A percentile compares a stretch with the other conserved stretches of the same genome.
These are phyloP conservation scores for Colletotrichum sansevieriae DNA, from an alignment of 2,329 filamentous ascomycete species.

Conservation along the genomic window DNA sequence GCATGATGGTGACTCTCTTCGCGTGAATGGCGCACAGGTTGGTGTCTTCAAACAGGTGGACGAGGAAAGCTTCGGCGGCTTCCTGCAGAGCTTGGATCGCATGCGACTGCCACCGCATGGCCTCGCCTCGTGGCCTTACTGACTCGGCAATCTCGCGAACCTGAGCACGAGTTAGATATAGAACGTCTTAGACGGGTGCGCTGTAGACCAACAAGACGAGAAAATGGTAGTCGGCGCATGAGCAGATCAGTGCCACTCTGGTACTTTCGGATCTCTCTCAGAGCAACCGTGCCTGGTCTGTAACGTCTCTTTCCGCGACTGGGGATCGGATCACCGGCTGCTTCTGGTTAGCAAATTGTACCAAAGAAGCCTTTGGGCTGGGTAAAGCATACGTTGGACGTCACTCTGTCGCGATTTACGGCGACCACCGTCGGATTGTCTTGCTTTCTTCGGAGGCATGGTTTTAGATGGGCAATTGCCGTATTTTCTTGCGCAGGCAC, in stretches of 20 bases:
- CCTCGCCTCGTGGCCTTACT: constrained; percentile 72
- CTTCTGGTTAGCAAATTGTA: neutral
- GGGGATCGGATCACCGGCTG: constrained; percentile 81
- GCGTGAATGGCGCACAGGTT: constrained; percentile 98
- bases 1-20: constrained; percentile 96
- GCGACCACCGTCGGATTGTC: constrained; percentile 41
- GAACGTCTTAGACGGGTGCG: neutral
- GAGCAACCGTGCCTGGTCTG: constrained; percentile 83
- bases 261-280: constrained; percentile 92
- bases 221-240: constrained; percentile 83
- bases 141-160: constrained; percentile 80
- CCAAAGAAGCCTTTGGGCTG: neutral
- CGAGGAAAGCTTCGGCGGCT: constrained; percentile 94
- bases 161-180: constrained; percentile 49
- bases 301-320: constrained; percentile 74
- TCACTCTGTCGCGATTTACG: constrained; percentile 54
- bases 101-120: constrained; percentile 95
- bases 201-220: constrained; percentile 71
- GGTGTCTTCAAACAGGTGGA: constrained; percentile 96
- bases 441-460: constrained; percentile 37
- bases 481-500: neutral
- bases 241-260: constrained; percentile 92
- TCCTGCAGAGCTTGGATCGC: constrained; percentile 95
- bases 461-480: too few species aligned
- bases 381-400: constrained; percentile 54